Base-by-base conservation (phyloP, 306 rosid genomes). In the Senna siamea region DNA sequence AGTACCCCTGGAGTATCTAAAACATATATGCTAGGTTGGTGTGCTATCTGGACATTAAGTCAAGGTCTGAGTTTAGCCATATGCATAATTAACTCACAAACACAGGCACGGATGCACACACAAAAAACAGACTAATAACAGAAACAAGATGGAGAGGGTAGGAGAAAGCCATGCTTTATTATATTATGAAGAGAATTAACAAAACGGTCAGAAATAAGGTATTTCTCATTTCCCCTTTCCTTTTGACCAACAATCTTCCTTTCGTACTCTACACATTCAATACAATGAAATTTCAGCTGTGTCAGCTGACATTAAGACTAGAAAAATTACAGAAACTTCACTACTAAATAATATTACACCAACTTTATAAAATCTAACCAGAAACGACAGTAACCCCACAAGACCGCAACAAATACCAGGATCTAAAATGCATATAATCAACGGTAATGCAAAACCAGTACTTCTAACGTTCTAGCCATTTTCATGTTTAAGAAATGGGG, bases 1-100 rank as follows among this genome's bases (percentile, higher is more conserved):
- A 93, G 70, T n/a, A 93, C 97, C 81, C 98, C 98, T 6, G 98
- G 98, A 69, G 92, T 90, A 83, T 93, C 93, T 37, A 93, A 83
- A 60, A 93, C 98, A 69, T 93, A 93, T 78, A 93, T 89, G 86
- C 97, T 93, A 8, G 97, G 98, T 56, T 86, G 90, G 61, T 93
- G 89, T 73, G 98, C 96, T 77, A 93, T 93, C 98, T 93, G 89
- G 70, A 73, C 57, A 73, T 75, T 53, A 78, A 61, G 26, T 63
- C 56, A 60, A 55, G 8, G 70, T 19, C 58, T 54, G 43, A 55
- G 57, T 14, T 59, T 56, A 9, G 14, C 23, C 1, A 65, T 35
- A 9, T 5, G 54, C 38, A 80, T 13, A 55, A 64, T n/a, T 60
- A 80, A 30, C 30, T 41, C 48, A 22, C 53, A n/a, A 41, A 30